phyloP scores from a whole-genome alignment of 176 grass and related monocot genomes.

The barley (Hordeum vulgare) region MorexV3_pseudomolecules_assembly NC_058523.1:494556835-494557334 shows the following conservation, averaged over 20 bases:
- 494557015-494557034: background rate
- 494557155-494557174: constrained; percentile 29
- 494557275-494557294: too few species aligned
- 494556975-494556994: background rate
- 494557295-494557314: too few species aligned
- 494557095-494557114: too few species aligned
- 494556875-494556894: background rate
- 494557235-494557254: too few species aligned
- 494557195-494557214: too few species aligned
- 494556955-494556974: background rate
- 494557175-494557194: background rate
- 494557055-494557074: constrained; percentile 27
- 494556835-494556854: background rate
- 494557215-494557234: too few species aligned
- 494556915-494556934: background rate
- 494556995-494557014: background rate
- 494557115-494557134: background rate
- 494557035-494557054: constrained; percentile 17
- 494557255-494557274: too few species aligned
- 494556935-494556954: background rate
- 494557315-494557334: too few species aligned
- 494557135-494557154: constrained; percentile 22
- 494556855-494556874: background rate
- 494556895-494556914: constrained; percentile 25
- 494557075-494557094: too few species aligned